These are phyloP conservation scores for Pestalotiopsis sp. DNA, from an alignment of 2,329 filamentous ascomycete genomes.

Conservation along the genomic window DNA sequence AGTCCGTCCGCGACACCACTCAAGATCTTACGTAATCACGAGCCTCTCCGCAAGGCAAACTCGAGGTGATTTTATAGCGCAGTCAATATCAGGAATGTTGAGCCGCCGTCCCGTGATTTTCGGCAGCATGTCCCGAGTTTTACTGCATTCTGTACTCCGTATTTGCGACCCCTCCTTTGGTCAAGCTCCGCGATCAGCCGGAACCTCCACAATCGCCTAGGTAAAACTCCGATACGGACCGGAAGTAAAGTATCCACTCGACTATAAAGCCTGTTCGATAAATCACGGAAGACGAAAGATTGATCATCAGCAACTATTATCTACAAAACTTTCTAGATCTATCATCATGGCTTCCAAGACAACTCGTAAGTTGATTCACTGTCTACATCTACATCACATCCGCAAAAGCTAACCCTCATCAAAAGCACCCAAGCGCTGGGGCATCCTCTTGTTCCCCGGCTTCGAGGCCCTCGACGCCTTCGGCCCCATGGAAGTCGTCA, in stretches of 20 bases:
- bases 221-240: neutral
- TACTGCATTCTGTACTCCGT: too few relatives aligned
- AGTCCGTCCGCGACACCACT: too few relatives aligned
- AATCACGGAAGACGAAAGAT: too few relatives aligned
- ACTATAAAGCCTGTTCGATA: neutral
- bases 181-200: neutral
- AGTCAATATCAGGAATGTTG: too few relatives aligned
- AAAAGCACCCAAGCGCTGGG: slow-evolving; percentile 5
- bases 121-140: too few relatives aligned
- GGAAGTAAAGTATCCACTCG: neutral
- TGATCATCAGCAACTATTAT: neutral
- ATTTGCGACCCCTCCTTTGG: neutral
- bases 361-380: neutral
- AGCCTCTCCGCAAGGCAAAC: too few relatives aligned
- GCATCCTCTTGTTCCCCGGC: slow-evolving; percentile 5
- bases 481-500: slow-evolving; percentile 10
- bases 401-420: neutral
- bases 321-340: neutral
- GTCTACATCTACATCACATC: neutral
- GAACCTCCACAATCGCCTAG: neutral
- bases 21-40: too few relatives aligned
- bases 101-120: too few relatives aligned
- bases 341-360: neutral
- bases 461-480: slow-evolving; percentile 13
- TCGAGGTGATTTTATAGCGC: too few relatives aligned